Conservation (phyloP, 2,329 filamentous ascomycete genomes). For the Pseudogymnoascus sp. region DNA sequence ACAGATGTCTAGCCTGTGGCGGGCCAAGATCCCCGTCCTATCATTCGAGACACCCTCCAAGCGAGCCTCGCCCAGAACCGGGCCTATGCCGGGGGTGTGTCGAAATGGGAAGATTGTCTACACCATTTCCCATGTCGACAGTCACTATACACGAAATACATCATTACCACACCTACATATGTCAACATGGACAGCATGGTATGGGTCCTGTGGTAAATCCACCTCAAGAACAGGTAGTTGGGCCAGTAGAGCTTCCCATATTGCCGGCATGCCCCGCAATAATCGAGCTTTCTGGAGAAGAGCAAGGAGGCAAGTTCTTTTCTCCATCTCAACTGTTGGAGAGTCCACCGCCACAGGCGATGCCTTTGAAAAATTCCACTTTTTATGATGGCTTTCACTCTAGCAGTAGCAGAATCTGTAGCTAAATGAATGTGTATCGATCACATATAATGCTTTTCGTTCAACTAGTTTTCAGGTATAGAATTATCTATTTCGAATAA, state of each 20-base stretch:
- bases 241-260: slow-evolving; percentile 13
- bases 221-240: not conserved
- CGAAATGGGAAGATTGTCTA: slow-evolving; percentile 3
- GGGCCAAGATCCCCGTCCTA: slow-evolving; percentile 16
- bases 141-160: slow-evolving; percentile 15
- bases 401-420: not conserved
- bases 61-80: slow-evolving; percentile 12
- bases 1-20: slow-evolving; percentile 14
- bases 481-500: not conserved
- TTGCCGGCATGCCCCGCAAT: slow-evolving; percentile 12
- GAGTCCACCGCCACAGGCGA: slow-evolving; percentile 12
- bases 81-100: slow-evolving; percentile 15
- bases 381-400: not conserved
- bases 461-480: not conserved
- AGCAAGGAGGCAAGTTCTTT: slow-evolving; percentile 11
- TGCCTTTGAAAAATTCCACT: slow-evolving; percentile 14
- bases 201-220: not conserved
- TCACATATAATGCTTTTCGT: not conserved
- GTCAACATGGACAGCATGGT: slow-evolving; percentile 11
- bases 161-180: slow-evolving; percentile 16
- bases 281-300: slow-evolving; percentile 14
- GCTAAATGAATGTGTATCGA: not conserved
- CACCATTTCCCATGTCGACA: not conserved
- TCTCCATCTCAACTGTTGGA: slow-evolving; percentile 9
- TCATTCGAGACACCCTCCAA: slow-evolving; percentile 14